Evolutionary conservation across 2,329 filamentous ascomycete species (phyloP).

Genomic region (Alternaria sp.): DNA sequence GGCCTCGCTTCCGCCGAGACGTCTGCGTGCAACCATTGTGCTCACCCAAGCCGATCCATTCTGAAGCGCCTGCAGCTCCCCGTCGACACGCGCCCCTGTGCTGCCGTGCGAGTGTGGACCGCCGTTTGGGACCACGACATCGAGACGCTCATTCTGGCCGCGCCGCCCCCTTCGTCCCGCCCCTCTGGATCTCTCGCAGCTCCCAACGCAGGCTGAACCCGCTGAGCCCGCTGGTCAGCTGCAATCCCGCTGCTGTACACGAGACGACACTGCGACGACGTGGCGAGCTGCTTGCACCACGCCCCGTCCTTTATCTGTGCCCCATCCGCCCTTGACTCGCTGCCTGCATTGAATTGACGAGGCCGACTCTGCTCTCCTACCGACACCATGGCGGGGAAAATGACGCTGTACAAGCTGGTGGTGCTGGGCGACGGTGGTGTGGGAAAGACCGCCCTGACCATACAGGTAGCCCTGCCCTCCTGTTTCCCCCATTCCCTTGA

Average conservation of each 20-base stretch:
- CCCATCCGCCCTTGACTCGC: constrained; percentile 1
- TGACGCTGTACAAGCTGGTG: constrained; percentile 96
- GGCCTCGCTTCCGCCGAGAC: constrained; percentile 26
- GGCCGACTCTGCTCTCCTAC: constrained; percentile 4
- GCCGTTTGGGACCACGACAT: constrained; percentile 22
- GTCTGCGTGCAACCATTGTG: constrained; percentile 29
- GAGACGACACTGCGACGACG: constrained; percentile 25
- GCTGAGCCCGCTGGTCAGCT: constrained; percentile 33
- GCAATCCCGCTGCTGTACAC: constrained; percentile 16
- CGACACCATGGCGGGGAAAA: constrained; percentile 80
- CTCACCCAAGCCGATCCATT: constrained; percentile 27
- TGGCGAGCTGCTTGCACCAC: constrained; percentile 20
- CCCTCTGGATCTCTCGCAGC: constrained; percentile 10
- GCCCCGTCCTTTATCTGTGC: constrained; percentile 10
- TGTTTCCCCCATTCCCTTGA: not conserved
- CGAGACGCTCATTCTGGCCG: constrained; percentile 13
- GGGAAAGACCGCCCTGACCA: constrained; percentile 91
- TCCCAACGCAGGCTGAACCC: constrained; percentile 22
- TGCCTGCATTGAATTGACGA: constrained; percentile 6
- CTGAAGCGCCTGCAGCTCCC: constrained; percentile 33
- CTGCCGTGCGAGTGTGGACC: constrained; percentile 24
- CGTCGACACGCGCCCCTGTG: constrained; percentile 34
- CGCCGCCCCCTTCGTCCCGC: constrained; percentile 21
- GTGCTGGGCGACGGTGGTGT: constrained; percentile 93
- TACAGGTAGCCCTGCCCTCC: constrained; percentile 68